Conservation (phyloP, 2,329 filamentous ascomycete species). For the Colletotrichum sublineola region DNA sequence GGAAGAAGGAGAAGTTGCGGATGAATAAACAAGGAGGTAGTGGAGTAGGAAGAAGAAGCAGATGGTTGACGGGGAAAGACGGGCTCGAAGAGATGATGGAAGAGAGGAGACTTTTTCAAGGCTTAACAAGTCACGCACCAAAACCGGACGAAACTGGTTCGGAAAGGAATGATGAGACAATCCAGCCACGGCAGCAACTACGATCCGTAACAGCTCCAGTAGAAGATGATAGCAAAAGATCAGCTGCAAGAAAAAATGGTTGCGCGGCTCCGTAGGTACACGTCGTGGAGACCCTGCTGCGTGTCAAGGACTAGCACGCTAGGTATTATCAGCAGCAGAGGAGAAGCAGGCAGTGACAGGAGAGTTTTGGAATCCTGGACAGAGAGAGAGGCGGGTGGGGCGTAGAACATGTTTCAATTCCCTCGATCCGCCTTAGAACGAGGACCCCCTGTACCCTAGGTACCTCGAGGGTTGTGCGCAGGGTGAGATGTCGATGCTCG, state of each 20-base stretch:
- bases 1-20: neutral
- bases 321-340: slow-evolving; percentile 7
- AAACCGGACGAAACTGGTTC: slow-evolving; percentile 15
- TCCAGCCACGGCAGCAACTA: slow-evolving; percentile 16
- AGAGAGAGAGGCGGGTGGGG: slow-evolving; percentile 29
- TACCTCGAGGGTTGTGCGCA: slow-evolving; percentile 6
- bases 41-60: neutral
- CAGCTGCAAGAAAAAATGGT: neutral
- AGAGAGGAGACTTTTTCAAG: slow-evolving; percentile 27
- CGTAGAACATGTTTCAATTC: slow-evolving; percentile 40
- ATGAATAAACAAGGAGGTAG: slow-evolving; percentile 4
- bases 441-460: slow-evolving; percentile 15
- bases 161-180: slow-evolving; percentile 35
- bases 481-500: neutral
- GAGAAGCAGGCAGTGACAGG: slow-evolving; percentile 15
- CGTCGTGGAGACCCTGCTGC: slow-evolving; percentile 3
- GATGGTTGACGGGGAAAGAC: slow-evolving; percentile 4
- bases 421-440: slow-evolving; percentile 27
- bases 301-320: slow-evolving; percentile 1
- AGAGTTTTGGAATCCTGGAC: slow-evolving; percentile 28
- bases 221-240: slow-evolving; percentile 11
- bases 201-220: slow-evolving; percentile 18
- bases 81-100: slow-evolving; percentile 12
- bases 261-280: slow-evolving; percentile 3
- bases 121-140: slow-evolving; percentile 28